These are phyloP conservation scores for Leishmania turanica DNA, from an alignment of 208 protist genomes.

Conservation along the genomic window DNA sequence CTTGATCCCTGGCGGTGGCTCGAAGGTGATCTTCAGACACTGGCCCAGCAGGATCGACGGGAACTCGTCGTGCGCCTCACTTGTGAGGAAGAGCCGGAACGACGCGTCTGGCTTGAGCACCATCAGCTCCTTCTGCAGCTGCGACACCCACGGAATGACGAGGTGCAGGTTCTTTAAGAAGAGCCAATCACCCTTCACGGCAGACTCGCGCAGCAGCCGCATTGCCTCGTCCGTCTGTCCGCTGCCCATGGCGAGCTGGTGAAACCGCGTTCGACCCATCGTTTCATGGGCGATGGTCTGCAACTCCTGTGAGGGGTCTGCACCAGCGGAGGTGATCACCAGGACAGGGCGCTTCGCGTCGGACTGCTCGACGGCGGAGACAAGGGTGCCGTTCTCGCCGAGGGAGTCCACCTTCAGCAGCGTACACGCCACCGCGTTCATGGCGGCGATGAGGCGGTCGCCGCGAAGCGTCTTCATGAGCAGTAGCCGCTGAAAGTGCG, in stretches of 20 bases:
- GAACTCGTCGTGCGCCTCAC: constrained; percentile 95
- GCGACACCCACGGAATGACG: constrained; percentile 93
- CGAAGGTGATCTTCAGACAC: constrained; percentile 96
- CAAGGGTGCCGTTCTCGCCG: constrained; percentile 69
- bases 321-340: constrained; percentile 95
- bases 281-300: constrained; percentile 81
- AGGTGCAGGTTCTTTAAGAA: constrained; percentile 98
- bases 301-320: constrained; percentile 96
- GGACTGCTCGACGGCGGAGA: constrained; percentile 51
- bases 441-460: constrained; percentile 96
- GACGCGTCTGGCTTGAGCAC: constrained; percentile 76
- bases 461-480: constrained; percentile 95
- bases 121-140: constrained; percentile 94
- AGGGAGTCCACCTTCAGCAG: constrained; percentile 78
- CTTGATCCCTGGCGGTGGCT: constrained; percentile 96
- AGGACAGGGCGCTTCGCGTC: constrained; percentile 85
- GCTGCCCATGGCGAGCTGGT: constrained; percentile 96
- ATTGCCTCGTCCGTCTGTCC: constrained; percentile 94
- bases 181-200: constrained; percentile 92
- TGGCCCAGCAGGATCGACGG: constrained; percentile 94
- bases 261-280: constrained; percentile 83
- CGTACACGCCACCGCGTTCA: constrained; percentile 84
- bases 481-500: constrained; percentile 94
- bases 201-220: constrained; percentile 67
- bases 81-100: constrained; percentile 97